Conservation (phyloP, 176 grass and related monocot species). For the Poa annua region DNA sequence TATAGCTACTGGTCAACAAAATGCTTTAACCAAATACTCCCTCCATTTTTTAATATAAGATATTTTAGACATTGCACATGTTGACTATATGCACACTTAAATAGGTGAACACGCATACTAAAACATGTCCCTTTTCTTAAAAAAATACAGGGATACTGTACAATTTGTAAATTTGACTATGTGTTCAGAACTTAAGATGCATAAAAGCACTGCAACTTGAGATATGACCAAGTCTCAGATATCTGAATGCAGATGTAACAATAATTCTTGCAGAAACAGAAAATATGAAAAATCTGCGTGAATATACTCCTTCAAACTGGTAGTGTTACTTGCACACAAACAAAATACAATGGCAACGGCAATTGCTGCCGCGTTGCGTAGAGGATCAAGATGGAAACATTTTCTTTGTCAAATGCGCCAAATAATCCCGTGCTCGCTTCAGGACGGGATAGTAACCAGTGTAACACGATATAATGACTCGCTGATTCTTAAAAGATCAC, state of each 20-base stretch:
- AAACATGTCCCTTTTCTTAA: too few species aligned
- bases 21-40: background rate
- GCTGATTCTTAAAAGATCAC: constrained; percentile 42
- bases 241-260: constrained; percentile 5
- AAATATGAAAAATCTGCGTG: background rate
- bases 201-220: background rate
- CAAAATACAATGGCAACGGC: constrained; percentile 7
- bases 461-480: constrained; percentile 29
- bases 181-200: background rate
- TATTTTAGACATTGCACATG: too few species aligned
- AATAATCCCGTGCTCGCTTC: background rate
- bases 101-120: too few species aligned
- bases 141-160: background rate
- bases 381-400: constrained; percentile 19
- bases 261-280: background rate
- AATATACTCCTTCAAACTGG: background rate
- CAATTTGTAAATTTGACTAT: background rate
- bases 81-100: too few species aligned
- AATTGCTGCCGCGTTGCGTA: background rate
- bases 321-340: constrained; percentile 7
- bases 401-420: constrained; percentile 31
- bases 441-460: constrained; percentile 12
- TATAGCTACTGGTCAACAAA: constrained; percentile 24
- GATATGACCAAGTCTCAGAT: background rate
- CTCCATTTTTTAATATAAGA: too few species aligned